Evolutionary conservation across 768 basidiomycete genomes (phyloP).

Genomic region (Collybiopsis luxurians): DNA sequence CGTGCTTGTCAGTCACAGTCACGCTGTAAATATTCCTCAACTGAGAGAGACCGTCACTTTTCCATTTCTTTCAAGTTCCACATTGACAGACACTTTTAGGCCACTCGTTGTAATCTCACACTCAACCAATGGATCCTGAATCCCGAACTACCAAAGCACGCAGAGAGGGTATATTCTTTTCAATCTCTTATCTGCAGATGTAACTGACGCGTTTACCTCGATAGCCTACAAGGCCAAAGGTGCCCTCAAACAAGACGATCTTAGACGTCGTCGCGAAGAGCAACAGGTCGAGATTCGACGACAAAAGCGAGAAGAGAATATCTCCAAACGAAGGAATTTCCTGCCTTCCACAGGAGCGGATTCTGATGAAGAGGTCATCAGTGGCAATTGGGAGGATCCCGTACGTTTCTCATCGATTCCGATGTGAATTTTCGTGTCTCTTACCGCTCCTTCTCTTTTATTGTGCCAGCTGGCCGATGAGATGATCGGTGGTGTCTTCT

Average conservation of each 20-base stretch:
- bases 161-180: slow-evolving; percentile 55
- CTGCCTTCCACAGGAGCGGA: slow-evolving; percentile 71
- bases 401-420: slow-evolving; percentile 38
- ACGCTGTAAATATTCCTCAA: slow-evolving; percentile 4
- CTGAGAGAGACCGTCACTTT: neutral
- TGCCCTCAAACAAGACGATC: slow-evolving; percentile 86
- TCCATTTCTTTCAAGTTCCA: slow-evolving; percentile 3
- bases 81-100: neutral
- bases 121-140: slow-evolving; percentile 6
- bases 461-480: slow-evolving; percentile 73
- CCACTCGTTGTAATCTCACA: neutral
- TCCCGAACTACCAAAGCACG: slow-evolving; percentile 69
- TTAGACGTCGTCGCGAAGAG: slow-evolving; percentile 95
- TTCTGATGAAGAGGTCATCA: slow-evolving; percentile 86
- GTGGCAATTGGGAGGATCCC: slow-evolving; percentile 74
- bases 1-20: slow-evolving; percentile 1
- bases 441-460: neutral
- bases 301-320: slow-evolving; percentile 98
- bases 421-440: neutral
- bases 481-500: slow-evolving; percentile 93
- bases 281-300: slow-evolving; percentile 98
- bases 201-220: slow-evolving; percentile 33
- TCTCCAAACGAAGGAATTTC: slow-evolving; percentile 96
- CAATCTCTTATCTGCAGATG: slow-evolving; percentile 21
- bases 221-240: slow-evolving; percentile 91